Evolutionary conservation across 2,329 filamentous ascomycete genomes (phyloP).

Genomic region (Sphaerulina populicola): DNA sequence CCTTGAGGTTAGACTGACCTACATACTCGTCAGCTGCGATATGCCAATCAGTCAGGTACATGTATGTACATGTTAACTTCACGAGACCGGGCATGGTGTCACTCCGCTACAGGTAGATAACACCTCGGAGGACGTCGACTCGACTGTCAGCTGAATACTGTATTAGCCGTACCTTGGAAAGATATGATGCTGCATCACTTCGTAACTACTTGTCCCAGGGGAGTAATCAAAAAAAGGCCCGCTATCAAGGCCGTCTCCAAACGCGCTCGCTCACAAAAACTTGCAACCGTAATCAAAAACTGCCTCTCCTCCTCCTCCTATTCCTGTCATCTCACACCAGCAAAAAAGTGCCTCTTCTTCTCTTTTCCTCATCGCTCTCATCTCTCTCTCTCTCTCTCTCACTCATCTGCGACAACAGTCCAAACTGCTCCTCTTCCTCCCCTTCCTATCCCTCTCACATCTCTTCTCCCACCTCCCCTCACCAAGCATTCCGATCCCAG

Average conservation of each 20-base stretch:
- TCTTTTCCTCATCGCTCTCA: background rate
- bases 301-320: background rate
- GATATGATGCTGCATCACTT: background rate
- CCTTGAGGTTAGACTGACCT: no score
- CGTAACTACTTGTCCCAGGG: background rate
- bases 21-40: no score
- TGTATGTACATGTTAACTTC: no score
- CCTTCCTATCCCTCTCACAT: background rate
- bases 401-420: no score
- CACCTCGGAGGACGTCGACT: background rate
- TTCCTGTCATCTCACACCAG: background rate
- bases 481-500: slow-evolving; percentile 90
- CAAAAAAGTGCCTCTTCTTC: background rate
- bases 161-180: background rate
- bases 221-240: background rate
- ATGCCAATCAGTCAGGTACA: no score
- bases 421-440: no score
- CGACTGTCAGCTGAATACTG: background rate
- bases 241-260: no score
- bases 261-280: no score
- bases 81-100: no score
- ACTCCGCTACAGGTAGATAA: no score
- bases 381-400: no score
- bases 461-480: background rate
- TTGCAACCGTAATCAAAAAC: no score